These are phyloP conservation scores for Mucor piriformis DNA, from an alignment of 371 early-diverging fungal genomes.

Conservation along the genomic window DNA sequence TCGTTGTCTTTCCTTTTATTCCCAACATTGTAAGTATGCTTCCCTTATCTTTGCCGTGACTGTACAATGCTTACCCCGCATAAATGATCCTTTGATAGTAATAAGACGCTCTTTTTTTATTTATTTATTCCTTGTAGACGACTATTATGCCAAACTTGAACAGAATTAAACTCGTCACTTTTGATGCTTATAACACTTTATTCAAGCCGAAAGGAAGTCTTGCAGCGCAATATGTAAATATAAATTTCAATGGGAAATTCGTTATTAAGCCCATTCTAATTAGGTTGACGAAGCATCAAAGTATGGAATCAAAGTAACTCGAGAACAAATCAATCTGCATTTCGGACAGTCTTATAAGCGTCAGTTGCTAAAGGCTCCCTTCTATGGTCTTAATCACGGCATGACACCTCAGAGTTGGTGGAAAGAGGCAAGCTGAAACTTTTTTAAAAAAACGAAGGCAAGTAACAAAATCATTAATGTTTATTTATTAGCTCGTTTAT, in stretches of 20 bases:
- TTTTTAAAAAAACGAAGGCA: neutral
- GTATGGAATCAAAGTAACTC: conserved; percentile 35
- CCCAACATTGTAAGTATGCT: neutral
- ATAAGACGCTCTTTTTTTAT: conserved; percentile 37
- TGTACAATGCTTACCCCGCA: neutral
- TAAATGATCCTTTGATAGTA: conserved; percentile 2
- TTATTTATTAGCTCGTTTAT: conserved; percentile 33
- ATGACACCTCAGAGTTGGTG: conserved; percentile 46
- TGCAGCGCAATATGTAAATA: conserved; percentile 43
- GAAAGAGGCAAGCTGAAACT: conserved; percentile 32
- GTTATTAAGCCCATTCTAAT: neutral
- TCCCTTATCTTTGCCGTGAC: conserved; percentile 12
- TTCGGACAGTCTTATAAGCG: conserved; percentile 41
- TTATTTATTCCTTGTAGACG: conserved; percentile 21
- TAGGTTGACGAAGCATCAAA: conserved; percentile 48
- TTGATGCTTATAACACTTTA: conserved; percentile 53
- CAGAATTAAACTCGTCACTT: conserved; percentile 39
- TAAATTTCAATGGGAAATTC: neutral
- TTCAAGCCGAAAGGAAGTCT: conserved; percentile 46
- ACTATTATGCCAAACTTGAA: conserved; percentile 5
- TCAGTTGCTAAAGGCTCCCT: conserved; percentile 40
- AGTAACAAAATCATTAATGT: neutral
- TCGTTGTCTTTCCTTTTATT: too few species aligned
- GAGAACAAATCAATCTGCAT: conserved; percentile 29
- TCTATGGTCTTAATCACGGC: conserved; percentile 43